Base-by-base conservation (phyloP, 495 filamentous ascomycete species). In the Daldinia grandis region DNA sequence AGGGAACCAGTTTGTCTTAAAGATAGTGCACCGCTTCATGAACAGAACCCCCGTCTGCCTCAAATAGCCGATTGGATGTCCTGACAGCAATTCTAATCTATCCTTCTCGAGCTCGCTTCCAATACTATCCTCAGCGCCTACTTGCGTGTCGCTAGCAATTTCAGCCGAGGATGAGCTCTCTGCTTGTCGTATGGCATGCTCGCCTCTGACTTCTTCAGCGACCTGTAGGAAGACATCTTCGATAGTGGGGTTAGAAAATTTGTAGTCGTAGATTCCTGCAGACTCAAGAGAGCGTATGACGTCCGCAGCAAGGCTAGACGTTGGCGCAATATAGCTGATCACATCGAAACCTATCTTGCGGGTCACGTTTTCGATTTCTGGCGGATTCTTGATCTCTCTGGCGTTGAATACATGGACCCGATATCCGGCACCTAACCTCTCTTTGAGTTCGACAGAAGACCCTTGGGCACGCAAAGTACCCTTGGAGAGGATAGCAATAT, bases 171-270 rank as follows among this genome's bases (percentile, higher is more conserved):
- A 68, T 35, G n/a, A 33, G 44, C 24, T 74, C 53, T 50, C 51
- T 51, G 57, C 57, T 62, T 73, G 69, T 69, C 28, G 54, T 53
- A 38, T 62, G 30, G 62, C 59, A 38, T 61, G 64, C 66, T 86
- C 82, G 5, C 76, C 76, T 50, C 76, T 75, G 59, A 87, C 80
- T 74, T 95, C 92, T 60, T 91, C 90, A 1, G 92, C 93, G 33
- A 96, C 84, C 64, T 92, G 91, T 62, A 96, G 79, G 77, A 97
- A 97, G 0, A 95, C 91, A 72, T 94, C 91, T 74, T 94, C 92
- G 64, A 97, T 94, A 0, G 91, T 95, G 3, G 93, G 93, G 0
- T 93, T 93, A 30, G 87, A 89, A 42, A 95, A 89, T 53, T 91
- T 88, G 76, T 93, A 94, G 33, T 94, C 90, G 1, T 81, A 80